Evolutionary conservation across 2,329 filamentous ascomycete genomes (phyloP), one percentile per base, ranked within the genome.

Genomic region (Fusarium multiceps): DNA sequence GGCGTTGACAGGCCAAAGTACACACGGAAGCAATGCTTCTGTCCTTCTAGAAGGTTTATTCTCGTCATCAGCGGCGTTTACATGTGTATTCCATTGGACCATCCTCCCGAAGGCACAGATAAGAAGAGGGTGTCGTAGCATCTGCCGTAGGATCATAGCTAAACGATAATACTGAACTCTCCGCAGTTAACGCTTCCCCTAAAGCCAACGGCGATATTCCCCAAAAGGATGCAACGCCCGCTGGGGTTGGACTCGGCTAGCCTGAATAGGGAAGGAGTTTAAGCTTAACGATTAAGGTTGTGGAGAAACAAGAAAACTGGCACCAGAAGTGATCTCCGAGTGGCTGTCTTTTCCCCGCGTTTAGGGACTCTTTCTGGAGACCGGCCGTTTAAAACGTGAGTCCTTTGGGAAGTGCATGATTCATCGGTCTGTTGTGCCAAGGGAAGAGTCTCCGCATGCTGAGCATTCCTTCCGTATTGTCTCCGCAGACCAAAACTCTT

Each of bases 241-340:
- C 45, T 63, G 14, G 13, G 27, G 18, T 32, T 53, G 14, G 20
- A 6, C 11, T 8, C 6, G 27, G 32, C 34, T 20, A 30, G 27
- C 49, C 67, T 51, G 8, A 51, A 68, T 51, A 13, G 27, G 67
- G 67, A 70, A 67, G 66, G 64, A 56, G 63, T 56, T 21, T 60
- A 66, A 66, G 63, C 54, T 66, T 66, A 66, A 66, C 14, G 54
- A 48, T 56, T 66, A 66, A 66, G 63, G 63, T 66, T 66, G 63
- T 32, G 60, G 60, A 28, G 60, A 23, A 48, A 42, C 18, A 30
- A n/a, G 16, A 27, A 58, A 30, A 20, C 49, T 51, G 49, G 49
- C 32, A 37, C 14, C 18, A 54, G 21, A 45, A 32, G 23, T 48
- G 20, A 42, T 21, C 10, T n/a, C 54, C n/a, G 54, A 34, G 43